Evolutionary conservation across 768 basidiomycete species (phyloP), one percentile per base, ranked within the genome.

Genomic region (Hebeloma cylindrosporum): DNA sequence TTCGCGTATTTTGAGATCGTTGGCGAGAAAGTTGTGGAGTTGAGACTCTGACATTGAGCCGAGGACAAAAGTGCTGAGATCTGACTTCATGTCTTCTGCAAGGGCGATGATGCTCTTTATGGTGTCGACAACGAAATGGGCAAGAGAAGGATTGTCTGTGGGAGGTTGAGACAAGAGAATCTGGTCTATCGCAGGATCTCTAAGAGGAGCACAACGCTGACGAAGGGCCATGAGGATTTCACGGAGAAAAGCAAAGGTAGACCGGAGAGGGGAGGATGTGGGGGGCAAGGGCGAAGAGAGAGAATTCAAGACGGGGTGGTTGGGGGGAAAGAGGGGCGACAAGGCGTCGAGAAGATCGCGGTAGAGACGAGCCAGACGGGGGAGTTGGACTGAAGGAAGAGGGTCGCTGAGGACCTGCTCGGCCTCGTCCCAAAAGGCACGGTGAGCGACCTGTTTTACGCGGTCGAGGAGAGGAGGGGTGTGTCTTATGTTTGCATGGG

Each of bases 341-440:
- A 88, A 63, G 0, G 72, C 66, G 31, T 70, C 70, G 21, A 66
- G 65, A 7, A 85, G 59, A 54, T 87, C 83, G 22, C 61, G 47
- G 56, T 83, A 80, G 3, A 85, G 68, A 6, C 68, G 56, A 53
- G 77, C 78, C 28, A 89, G 65, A 10, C 85, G 78, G 2, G 73
- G 60, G 6, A 87, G 67, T 53, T 88, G 85, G 14, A 66, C 64
- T 2, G 80, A 72, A 0, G 85, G 83, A 10, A 67, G 63, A n/a
- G 77, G 69, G 8, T 41, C 13, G 39, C 8, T 31, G 45, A 36
- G 38, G 8, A 35, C 45, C 3, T 29, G 34, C 42, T 54, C 73
- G 57, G 87, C 86, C 73, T 85, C 77, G 30, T 81, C 78, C 86
- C 86, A 89, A 59, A 89, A 89, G 3, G 82, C 85, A 37, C 66